These are phyloP conservation scores for Micractinium sp. DNA, from an alignment of 139 green algal species.

Conservation along the genomic window DNA sequence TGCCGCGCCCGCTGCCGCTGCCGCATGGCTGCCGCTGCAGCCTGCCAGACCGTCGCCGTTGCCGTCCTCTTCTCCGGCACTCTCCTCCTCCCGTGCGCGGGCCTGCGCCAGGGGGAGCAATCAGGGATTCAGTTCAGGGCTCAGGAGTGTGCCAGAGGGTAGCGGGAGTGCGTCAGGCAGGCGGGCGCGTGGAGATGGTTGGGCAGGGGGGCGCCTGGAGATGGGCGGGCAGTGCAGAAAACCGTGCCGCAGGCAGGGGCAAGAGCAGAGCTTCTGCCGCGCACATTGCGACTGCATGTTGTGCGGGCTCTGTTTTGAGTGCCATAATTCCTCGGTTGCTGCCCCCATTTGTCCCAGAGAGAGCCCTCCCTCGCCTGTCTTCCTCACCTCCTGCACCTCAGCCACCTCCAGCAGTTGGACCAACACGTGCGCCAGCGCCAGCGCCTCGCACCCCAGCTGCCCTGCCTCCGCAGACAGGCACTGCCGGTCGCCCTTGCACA, in stretches of 20 bases:
- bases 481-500: background rate
- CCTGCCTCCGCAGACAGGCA: background rate
- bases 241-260: background rate
- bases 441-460: constrained; percentile 2
- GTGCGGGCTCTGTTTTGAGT: no score
- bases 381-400: constrained; percentile 23
- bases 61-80: background rate
- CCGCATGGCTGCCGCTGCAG: background rate
- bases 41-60: background rate
- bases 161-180: background rate
- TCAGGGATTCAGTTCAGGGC: background rate
- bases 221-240: background rate
- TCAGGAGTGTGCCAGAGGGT: no score
- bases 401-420: background rate
- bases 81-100: background rate
- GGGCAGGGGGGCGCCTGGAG: background rate
- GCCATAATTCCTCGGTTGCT: no score
- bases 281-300: background rate
- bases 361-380: background rate
- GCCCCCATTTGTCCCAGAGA: no score
- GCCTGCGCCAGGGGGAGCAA: background rate
- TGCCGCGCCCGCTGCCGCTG: background rate
- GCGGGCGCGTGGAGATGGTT: background rate
- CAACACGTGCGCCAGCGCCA: background rate
- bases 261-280: background rate